phyloP scores from a whole-genome alignment of 2,329 filamentous ascomycete genomes.

The Trichoderma sp. region DNA sequence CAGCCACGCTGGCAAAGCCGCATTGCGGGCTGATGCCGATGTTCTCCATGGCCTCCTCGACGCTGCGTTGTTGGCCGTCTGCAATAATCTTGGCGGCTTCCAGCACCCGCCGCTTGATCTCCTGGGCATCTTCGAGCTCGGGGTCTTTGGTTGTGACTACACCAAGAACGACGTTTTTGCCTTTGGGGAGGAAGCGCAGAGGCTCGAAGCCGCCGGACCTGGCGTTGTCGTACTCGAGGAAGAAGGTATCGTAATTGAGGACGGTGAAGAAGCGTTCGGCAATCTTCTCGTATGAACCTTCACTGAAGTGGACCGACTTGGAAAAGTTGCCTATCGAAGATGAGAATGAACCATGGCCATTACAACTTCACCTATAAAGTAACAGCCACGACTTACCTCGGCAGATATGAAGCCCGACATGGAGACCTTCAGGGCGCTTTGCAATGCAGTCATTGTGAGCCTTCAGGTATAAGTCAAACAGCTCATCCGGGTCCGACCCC shows the following conservation, averaged over 20 bases:
- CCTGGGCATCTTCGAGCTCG: conserved; percentile 55
- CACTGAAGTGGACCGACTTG: conserved; percentile 63
- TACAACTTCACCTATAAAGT: not conserved
- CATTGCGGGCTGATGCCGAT: conserved; percentile 71
- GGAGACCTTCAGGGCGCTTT: conserved; percentile 63
- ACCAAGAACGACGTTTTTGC: conserved; percentile 64
- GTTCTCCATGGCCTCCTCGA: conserved; percentile 64
- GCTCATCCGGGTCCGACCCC: conserved; percentile 62
- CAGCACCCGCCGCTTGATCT: conserved; percentile 56
- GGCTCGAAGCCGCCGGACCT: conserved; percentile 65
- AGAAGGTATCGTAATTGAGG: conserved; percentile 62
- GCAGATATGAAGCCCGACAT: conserved; percentile 69
- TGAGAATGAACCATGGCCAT: not conserved
- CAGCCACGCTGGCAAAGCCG: conserved; percentile 68
- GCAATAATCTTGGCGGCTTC: conserved; percentile 67
- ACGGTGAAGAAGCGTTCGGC: conserved; percentile 61
- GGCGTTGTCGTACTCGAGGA: conserved; percentile 61
- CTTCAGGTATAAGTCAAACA: conserved; percentile 70
- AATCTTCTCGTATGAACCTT: conserved; percentile 65
- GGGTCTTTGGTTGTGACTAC: conserved; percentile 64
- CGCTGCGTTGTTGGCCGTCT: conserved; percentile 60
- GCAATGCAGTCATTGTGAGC: conserved; percentile 72
- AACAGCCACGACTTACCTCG: conserved; percentile 32
- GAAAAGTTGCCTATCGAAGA: conserved; percentile 61
- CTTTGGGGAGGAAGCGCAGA: conserved; percentile 56